phyloP scores from a whole-genome alignment of 257 asterid species.

The Apocynum venetum region DNA sequence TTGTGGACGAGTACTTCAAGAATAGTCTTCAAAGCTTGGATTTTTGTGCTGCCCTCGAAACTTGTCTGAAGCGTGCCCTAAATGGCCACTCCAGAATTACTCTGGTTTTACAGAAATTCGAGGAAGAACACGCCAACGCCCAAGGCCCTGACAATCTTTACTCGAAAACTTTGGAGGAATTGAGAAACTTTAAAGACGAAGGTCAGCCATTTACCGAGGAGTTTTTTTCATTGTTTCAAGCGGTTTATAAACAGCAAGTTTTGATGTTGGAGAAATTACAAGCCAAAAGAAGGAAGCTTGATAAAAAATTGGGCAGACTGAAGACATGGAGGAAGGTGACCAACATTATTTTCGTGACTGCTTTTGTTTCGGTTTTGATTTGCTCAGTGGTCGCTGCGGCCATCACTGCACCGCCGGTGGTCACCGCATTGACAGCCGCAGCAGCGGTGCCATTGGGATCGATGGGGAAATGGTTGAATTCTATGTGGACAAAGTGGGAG shows the following conservation, averaged over 20 bases:
- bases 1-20: conserved; percentile 80
- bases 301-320: conserved; percentile 39
- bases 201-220: conserved; percentile 76
- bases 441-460: conserved; percentile 81
- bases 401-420: conserved; percentile 69
- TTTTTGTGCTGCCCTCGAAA: conserved; percentile 71
- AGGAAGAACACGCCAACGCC: conserved; percentile 37
- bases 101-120: conserved; percentile 51
- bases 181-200: conserved; percentile 46
- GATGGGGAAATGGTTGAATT: conserved; percentile 74
- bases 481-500: conserved; percentile 70
- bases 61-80: conserved; percentile 60
- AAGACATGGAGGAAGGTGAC: conserved; percentile 70
- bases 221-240: conserved; percentile 49
- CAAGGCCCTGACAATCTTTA: conserved; percentile 22
- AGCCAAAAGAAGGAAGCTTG: conserved; percentile 52
- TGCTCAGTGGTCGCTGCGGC: conserved; percentile 93
- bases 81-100: conserved; percentile 60
- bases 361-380: conserved; percentile 62
- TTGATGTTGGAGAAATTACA: conserved; percentile 53
- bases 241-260: conserved; percentile 48
- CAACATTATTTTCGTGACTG: conserved; percentile 57
- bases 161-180: conserved; percentile 56
- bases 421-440: conserved; percentile 75
- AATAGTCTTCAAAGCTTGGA: conserved; percentile 69